Evolutionary conservation across 2,329 filamentous ascomycete genomes (phyloP).

Genomic region (Stagonosporopsis cucurbitacearum): DNA sequence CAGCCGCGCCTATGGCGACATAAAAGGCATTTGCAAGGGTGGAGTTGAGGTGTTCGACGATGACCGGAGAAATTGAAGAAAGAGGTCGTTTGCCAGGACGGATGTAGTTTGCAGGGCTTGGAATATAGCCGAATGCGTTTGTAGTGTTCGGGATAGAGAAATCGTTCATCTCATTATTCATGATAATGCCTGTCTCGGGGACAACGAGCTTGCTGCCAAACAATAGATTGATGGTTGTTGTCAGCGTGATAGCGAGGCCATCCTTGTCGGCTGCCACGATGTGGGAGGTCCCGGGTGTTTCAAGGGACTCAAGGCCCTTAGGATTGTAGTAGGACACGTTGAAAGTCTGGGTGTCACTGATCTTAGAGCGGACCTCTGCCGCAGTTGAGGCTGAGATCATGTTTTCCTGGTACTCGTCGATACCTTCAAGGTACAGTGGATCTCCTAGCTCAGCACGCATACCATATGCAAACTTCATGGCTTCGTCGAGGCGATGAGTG

Average conservation of each 20-base stretch:
- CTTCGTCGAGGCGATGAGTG: slow-evolving; percentile 83
- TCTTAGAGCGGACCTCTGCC: slow-evolving; percentile 66
- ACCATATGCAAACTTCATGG: slow-evolving; percentile 88
- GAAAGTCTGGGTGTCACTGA: slow-evolving; percentile 74
- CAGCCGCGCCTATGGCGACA: slow-evolving; percentile 75
- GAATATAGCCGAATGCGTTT: slow-evolving; percentile 86
- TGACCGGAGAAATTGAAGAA: slow-evolving; percentile 81
- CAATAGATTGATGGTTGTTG: slow-evolving; percentile 85
- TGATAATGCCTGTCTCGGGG: slow-evolving; percentile 80
- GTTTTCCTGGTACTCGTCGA: slow-evolving; percentile 66
- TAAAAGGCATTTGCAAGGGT: slow-evolving; percentile 59
- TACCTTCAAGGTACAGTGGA: slow-evolving; percentile 71
- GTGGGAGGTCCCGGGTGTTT: slow-evolving; percentile 77
- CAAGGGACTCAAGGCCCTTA: slow-evolving; percentile 66
- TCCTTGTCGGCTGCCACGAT: slow-evolving; percentile 73
- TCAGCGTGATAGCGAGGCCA: slow-evolving; percentile 80
- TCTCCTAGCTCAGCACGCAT: slow-evolving; percentile 79
- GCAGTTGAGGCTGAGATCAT: slow-evolving; percentile 71
- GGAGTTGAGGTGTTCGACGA: slow-evolving; percentile 70
- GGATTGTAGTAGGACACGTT: slow-evolving; percentile 79
- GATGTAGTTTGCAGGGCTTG: slow-evolving; percentile 81
- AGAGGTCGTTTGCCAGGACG: slow-evolving; percentile 80
- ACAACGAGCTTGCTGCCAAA: slow-evolving; percentile 83
- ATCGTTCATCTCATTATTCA: slow-evolving; percentile 61
- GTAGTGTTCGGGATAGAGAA: slow-evolving; percentile 80